Evolutionary conservation across 371 early-diverging fungal species (phyloP).

Genomic region (Mortierella polycephala): DNA sequence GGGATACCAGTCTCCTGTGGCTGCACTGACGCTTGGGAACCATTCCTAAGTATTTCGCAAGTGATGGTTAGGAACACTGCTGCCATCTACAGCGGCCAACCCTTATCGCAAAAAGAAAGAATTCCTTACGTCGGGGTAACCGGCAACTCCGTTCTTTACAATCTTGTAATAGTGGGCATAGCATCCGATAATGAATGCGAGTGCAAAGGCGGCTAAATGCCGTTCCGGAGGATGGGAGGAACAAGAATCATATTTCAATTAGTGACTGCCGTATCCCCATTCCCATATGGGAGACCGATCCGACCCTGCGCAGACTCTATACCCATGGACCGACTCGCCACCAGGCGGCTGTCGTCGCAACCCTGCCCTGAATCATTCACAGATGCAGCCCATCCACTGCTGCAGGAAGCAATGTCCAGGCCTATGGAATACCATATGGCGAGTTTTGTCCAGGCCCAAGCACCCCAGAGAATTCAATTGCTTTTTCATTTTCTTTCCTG

Average conservation of each 20-base stretch:
- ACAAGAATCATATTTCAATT: neutral
- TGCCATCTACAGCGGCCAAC: neutral
- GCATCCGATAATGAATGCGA: constrained; percentile 74
- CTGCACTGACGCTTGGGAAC: constrained; percentile 87
- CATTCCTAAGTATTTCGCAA: constrained; percentile 70
- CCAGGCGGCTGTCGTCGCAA: too few relatives aligned
- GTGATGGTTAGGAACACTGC: neutral
- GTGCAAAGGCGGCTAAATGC: constrained; percentile 74
- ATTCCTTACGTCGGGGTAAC: constrained; percentile 75
- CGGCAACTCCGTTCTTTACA: constrained; percentile 80
- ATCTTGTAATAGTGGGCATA: constrained; percentile 82
- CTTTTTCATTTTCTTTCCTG: neutral
- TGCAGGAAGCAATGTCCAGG: too few relatives aligned
- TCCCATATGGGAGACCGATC: neutral
- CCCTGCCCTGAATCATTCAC: too few relatives aligned
- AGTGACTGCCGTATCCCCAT: constrained; percentile 2
- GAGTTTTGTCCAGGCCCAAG: too few relatives aligned
- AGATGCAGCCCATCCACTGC: too few relatives aligned
- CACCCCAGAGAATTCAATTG: too few relatives aligned
- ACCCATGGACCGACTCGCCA: neutral
- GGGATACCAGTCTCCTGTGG: constrained; percentile 86
- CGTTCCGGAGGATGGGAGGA: constrained; percentile 10
- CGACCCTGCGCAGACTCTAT: too few relatives aligned
- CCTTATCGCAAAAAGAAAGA: constrained; percentile 1
- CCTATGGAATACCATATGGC: too few relatives aligned